phyloP scores from a whole-genome alignment of 2,329 filamentous ascomycete species.

The Pochonia chlamydosporia region DNA sequence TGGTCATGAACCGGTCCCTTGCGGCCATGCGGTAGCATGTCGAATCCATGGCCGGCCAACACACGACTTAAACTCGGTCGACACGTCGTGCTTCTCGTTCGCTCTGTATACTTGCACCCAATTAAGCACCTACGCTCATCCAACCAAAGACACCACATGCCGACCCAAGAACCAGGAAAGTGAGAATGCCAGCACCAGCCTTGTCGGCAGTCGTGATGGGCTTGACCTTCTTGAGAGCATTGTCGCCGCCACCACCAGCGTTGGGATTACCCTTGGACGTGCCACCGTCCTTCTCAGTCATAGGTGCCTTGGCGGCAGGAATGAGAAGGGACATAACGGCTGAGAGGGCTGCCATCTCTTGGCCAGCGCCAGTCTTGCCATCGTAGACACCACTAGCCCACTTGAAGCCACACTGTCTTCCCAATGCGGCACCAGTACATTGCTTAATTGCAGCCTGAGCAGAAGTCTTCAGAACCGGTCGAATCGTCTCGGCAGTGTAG shows the following conservation, averaged over 20 bases:
- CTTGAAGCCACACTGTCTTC: slow-evolving; percentile 46
- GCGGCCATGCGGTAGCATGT: not conserved
- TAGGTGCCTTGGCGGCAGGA: slow-evolving; percentile 30
- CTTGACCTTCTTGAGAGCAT: slow-evolving; percentile 23
- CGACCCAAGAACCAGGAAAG: slow-evolving; percentile 35
- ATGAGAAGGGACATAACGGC: slow-evolving; percentile 49
- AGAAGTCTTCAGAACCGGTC: slow-evolving; percentile 45
- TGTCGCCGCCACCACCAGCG: slow-evolving; percentile 32
- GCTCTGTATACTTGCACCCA: not conserved
- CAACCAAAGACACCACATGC: slow-evolving; percentile 38
- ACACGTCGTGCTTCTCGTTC: no score
- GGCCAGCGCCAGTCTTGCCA: slow-evolving; percentile 50
- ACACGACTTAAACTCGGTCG: not conserved
- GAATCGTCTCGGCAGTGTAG: slow-evolving; percentile 42
- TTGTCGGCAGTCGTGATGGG: slow-evolving; percentile 38
- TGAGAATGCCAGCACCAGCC: slow-evolving; percentile 43
- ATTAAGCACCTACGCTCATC: slow-evolving; percentile 31
- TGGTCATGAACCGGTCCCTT: not conserved
- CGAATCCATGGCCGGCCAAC: not conserved
- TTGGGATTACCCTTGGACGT: slow-evolving; percentile 40
- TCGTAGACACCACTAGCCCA: slow-evolving; percentile 49
- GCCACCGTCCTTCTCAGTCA: slow-evolving; percentile 45
- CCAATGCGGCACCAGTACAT: slow-evolving; percentile 44
- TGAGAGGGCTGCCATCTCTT: slow-evolving; percentile 54
- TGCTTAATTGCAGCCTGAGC: slow-evolving; percentile 48